These are phyloP conservation scores for Leccinum huronense DNA, from an alignment of 1,284 basidiomycete genomes.

Conservation along the genomic window DNA sequence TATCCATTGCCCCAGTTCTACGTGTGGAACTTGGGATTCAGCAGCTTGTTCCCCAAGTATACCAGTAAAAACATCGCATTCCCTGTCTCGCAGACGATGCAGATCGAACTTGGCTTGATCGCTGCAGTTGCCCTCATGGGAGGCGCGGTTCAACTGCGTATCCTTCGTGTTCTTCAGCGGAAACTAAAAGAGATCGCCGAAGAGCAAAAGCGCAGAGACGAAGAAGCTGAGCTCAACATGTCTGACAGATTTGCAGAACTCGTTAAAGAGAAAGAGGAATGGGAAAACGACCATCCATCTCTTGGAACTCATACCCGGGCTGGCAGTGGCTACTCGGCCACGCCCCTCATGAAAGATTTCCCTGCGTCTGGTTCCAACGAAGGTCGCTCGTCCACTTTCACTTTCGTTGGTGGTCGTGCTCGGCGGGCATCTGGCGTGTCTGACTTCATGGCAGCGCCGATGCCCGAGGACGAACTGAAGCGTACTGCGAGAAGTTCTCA, in stretches of 20 bases:
- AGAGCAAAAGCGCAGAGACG: conserved; percentile 72
- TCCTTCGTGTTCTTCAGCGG: conserved; percentile 74
- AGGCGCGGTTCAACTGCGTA: conserved; percentile 85
- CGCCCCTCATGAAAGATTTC: conserved; percentile 60
- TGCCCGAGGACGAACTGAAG: conserved; percentile 56
- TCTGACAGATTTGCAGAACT: conserved; percentile 70
- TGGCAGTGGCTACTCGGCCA: conserved; percentile 55
- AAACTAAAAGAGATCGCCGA: conserved; percentile 78
- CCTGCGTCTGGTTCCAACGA: conserved; percentile 52
- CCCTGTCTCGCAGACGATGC: conserved; percentile 86
- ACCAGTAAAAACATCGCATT: conserved; percentile 66
- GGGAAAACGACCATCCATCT: conserved; percentile 83
- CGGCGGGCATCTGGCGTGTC: conserved; percentile 66
- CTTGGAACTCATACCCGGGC: conserved; percentile 58
- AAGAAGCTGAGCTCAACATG: conserved; percentile 73
- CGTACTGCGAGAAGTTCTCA: conserved; percentile 51
- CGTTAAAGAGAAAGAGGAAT: conserved; percentile 72
- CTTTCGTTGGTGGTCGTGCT: conserved; percentile 48
- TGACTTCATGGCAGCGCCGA: conserved; percentile 64
- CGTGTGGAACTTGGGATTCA: conserved; percentile 90
- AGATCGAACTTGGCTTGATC: conserved; percentile 89
- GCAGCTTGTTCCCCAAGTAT: conserved; percentile 74
- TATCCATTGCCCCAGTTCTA: conserved; percentile 65
- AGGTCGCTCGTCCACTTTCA: conserved; percentile 47
- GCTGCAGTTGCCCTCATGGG: conserved; percentile 82